Conservation (phyloP, 306 rosid genomes). For the Cucurbita moschata region DNA sequence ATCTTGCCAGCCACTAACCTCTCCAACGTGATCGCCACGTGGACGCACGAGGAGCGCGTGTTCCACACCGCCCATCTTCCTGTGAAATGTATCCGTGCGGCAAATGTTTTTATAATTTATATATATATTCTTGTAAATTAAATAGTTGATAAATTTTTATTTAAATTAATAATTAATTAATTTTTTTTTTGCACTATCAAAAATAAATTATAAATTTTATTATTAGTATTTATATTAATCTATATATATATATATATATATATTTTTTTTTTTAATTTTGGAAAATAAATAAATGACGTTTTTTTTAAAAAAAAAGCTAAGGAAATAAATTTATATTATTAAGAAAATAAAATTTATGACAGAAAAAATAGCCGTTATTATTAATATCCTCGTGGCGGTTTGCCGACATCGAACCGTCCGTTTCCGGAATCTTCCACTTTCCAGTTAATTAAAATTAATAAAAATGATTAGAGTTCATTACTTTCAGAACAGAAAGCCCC, state of each 20-base stretch:
- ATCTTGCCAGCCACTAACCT: neutral
- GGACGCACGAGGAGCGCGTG: neutral
- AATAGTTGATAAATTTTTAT: too few relatives aligned
- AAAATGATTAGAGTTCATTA: neutral
- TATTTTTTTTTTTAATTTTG: too few relatives aligned
- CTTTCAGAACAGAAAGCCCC: neutral
- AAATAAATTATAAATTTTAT: too few relatives aligned
- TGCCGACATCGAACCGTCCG: constrained; percentile 24
- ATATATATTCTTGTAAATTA: too few relatives aligned
- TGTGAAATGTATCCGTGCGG: neutral
- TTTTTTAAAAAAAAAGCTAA: neutral
- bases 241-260: too few relatives aligned
- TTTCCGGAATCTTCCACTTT: neutral
- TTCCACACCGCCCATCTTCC: neutral
- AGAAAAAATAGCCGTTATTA: constrained; percentile 37
- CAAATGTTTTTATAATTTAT: too few relatives aligned
- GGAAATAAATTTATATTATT: neutral
- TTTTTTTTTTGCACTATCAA: too few relatives aligned
- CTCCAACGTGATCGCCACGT: constrained; percentile 30
- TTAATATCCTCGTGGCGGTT: neutral
- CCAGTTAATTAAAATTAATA: neutral
- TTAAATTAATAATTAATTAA: too few relatives aligned
- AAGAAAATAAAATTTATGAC: neutral
- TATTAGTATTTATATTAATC: too few relatives aligned
- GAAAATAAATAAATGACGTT: too few relatives aligned